A percentile compares a stretch with the other conserved stretches of the same genome.
These are phyloP conservation scores for Setomelanomma holmii DNA, from an alignment of 2,329 filamentous ascomycete species.

Conservation along the genomic window DNA sequence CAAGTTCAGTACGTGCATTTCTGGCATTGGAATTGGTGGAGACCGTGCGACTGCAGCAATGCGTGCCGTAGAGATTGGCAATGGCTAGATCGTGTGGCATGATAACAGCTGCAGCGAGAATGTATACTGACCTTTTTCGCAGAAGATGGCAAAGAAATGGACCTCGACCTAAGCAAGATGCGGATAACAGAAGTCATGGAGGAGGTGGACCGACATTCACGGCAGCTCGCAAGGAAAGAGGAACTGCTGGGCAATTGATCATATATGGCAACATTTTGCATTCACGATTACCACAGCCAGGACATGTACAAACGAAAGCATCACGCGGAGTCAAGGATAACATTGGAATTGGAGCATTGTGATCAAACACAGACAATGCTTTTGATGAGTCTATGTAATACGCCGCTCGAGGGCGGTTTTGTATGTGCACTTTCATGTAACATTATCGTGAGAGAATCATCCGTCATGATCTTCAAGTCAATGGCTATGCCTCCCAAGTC, in stretches of 20 bases:
- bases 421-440: background rate
- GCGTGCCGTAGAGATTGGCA: too few relatives aligned
- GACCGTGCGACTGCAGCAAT: too few relatives aligned
- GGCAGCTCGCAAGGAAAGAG: conserved; percentile 80
- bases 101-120: too few relatives aligned
- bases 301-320: conserved; percentile 25
- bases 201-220: conserved; percentile 89
- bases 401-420: conserved; percentile 8
- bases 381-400: conserved; percentile 27
- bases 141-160: conserved; percentile 95
- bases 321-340: conserved; percentile 35
- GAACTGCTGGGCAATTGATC: conserved; percentile 66
- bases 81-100: too few relatives aligned
- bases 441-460: too few relatives aligned
- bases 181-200: conserved; percentile 86
- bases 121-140: too few relatives aligned
- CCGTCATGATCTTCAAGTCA: too few relatives aligned
- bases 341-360: conserved; percentile 10
- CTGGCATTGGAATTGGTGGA: too few relatives aligned
- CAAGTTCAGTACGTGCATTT: conserved; percentile 76
- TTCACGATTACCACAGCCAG: too few relatives aligned
- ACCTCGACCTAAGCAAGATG: conserved; percentile 79
- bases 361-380: conserved; percentile 13
- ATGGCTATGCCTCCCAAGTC: conserved; percentile 18
- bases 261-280: too few relatives aligned